Conservation (phyloP, 805 yeast species). For the Candida suzukii region DNA sequence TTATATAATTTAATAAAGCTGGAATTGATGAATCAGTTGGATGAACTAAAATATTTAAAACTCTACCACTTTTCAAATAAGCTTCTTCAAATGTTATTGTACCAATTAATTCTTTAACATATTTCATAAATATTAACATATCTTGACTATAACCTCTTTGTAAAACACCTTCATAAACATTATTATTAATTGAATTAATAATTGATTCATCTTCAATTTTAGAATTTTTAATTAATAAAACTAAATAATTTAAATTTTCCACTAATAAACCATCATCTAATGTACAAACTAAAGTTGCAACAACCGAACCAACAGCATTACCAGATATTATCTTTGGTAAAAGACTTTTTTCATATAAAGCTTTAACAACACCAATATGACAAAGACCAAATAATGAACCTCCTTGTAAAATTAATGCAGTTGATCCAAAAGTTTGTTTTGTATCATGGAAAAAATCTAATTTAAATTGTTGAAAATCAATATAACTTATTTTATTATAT, state of each 20-base stretch:
- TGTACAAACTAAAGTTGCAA: conserved; percentile 80
- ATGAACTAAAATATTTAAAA: conserved; percentile 78
- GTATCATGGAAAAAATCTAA: conserved; percentile 80
- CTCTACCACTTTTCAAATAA: conserved; percentile 66
- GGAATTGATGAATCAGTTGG: conserved; percentile 71
- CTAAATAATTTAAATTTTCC: conserved; percentile 23
- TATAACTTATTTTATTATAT: conserved; percentile 24
- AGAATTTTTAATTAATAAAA: background rate
- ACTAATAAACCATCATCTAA: conserved; percentile 58
- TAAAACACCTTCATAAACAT: conserved; percentile 65
- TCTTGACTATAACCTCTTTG: conserved; percentile 84
- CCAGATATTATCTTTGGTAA: conserved; percentile 87
- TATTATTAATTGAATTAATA: background rate
- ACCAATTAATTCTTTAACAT: conserved; percentile 69
- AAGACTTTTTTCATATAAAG: conserved; percentile 64
- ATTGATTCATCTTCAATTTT: background rate
- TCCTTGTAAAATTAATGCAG: conserved; percentile 89
- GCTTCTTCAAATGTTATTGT: conserved; percentile 93
- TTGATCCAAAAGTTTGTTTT: conserved; percentile 79
- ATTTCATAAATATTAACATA: conserved; percentile 68
- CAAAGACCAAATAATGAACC: conserved; percentile 93
- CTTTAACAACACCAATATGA: conserved; percentile 87
- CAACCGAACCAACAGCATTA: conserved; percentile 89
- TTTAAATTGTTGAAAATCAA: conserved; percentile 49
- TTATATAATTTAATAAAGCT: conserved; percentile 73